Evolutionary conservation across 2,329 filamentous ascomycete genomes (phyloP), one percentile per base, ranked within the genome.

Genomic region (Trichoderma atrobrunneum): DNA sequence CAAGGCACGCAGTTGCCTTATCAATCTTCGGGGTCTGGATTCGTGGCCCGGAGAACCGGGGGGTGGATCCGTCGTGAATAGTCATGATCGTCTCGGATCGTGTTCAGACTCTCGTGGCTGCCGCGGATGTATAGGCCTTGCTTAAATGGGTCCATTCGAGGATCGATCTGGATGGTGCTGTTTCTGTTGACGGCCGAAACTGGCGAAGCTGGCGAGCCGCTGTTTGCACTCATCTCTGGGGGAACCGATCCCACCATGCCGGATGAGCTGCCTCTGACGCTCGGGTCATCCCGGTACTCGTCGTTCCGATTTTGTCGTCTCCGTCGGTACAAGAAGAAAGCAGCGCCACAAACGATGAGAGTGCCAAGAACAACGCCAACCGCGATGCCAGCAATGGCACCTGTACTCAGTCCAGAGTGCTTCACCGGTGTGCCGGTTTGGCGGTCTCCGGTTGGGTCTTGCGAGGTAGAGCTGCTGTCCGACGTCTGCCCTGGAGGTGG

Each of bases 21-120:
- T 24, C 30, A 30, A 3, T 72, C 61, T 48, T 77, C 80, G 1
- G 87, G 87, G 75, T 91, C 89, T 4, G 89, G 89, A 76, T 91
- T 91, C 34, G 84, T 89, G 10, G 89, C 88, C 74, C 89, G 84
- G n/a, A 91, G 82, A 8, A 91, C 87, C 76, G 86, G 84, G 57
- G 85, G 82, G 64, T 86, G 87, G 16, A 91, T 88, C 75, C 85
- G 84, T 74, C 89, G 83, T 51, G 89, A 91, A 77, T 91, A 91
- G 75, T 91, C 89, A 72, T 89, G 88, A 73, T 91, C 88, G 77
- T 91, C 89, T 71, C 87, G 87, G 6, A 91, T 80, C 1, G 89
- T 91, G 75, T 88, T 88, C 77, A 91, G 81, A 77, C 89, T 91
- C 78, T 91, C 89, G 73, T 86, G 86, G 76, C 89, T 91, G 78